Base-by-base conservation (phyloP, 106 monocot species). In the Ottelia alismoides region DNA sequence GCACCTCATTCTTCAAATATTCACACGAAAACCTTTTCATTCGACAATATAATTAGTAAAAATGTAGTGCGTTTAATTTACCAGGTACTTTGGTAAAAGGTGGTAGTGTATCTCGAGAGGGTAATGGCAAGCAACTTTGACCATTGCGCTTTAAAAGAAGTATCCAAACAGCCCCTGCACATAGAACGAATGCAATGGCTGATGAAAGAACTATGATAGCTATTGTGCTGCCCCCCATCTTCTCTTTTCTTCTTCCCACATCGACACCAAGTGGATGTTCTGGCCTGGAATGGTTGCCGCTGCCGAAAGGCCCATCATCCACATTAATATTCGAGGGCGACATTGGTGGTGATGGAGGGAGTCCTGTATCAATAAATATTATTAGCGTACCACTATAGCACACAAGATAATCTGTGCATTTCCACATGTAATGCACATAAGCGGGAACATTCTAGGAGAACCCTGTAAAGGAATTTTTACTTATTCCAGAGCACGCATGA, bases 221-320 rank as follows among this genome's bases (percentile, higher is more conserved):
- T 52, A 93, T 73, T 20, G 81, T 21, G 52, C 83, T 88, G 21
- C 71, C 75, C 51, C 70, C 75, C 14, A 75, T 44, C 55, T 75
- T 81, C 30, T 30, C 44, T 46, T 74, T 78, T 51, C 26, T 53
- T 60, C 75, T 72, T 57, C 66, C 56, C 30, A 84, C 78, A 78
- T 87, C 74, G 29, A 83, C 87, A 11, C 80, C 92, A 25, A 93
- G 69, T 62, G 92, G 92, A 60, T 81, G 70, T 59, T 83, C 74
- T 26, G 72, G 49, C 49, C 87, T 70, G 25, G 70, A 76, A 74
- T 83, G 74, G 18, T 60, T 76, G 27, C 30, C 69, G 49, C 57
- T 78, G 9, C 60, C 67, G 19, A 76, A 67, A 47, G 65, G 1
- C 27, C 70, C 77, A 64, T 69, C 63, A 25, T 52, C 79, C 67